Evolutionary conservation across 768 basidiomycete species (phyloP).

Genomic region (Mycena belliarum): DNA sequence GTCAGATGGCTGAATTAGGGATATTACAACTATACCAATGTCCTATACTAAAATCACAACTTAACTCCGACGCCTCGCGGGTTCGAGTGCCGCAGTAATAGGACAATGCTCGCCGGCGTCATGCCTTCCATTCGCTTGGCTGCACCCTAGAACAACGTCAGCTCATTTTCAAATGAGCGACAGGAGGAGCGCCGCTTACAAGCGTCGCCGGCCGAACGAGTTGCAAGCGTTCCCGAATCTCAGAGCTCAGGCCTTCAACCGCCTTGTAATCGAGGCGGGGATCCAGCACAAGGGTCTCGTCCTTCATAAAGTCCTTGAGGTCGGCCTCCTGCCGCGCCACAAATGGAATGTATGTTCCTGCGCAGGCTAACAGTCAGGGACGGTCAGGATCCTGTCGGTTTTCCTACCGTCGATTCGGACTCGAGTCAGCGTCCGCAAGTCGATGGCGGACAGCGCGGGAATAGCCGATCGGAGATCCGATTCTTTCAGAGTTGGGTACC

Average conservation of each 20-base stretch:
- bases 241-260: constrained; percentile 72
- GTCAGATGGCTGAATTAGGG: too few species aligned
- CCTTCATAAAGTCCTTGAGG: constrained; percentile 68
- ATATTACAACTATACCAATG: too few species aligned
- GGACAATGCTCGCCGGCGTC: constrained; percentile 77
- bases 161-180: neutral
- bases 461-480: constrained; percentile 41
- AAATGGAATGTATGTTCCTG: constrained; percentile 64
- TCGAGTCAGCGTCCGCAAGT: constrained; percentile 55
- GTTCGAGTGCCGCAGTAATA: constrained; percentile 42
- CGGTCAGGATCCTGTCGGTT: neutral
- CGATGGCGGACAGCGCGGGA: constrained; percentile 52
- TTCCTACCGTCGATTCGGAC: constrained; percentile 70
- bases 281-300: constrained; percentile 72
- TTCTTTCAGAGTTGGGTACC: constrained; percentile 54
- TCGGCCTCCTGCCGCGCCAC: constrained; percentile 76
- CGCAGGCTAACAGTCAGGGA: neutral
- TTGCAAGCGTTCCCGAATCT: constrained; percentile 67
- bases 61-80: neutral
- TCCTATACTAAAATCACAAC: too few species aligned
- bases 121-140: constrained; percentile 94
- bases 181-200: constrained; percentile 36
- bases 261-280: constrained; percentile 66
- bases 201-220: constrained; percentile 67
- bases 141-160: constrained; percentile 59